These are phyloP conservation scores for Fraxinus velutina DNA, from an alignment of 305 asterid genomes.

Conservation along the genomic window DNA sequence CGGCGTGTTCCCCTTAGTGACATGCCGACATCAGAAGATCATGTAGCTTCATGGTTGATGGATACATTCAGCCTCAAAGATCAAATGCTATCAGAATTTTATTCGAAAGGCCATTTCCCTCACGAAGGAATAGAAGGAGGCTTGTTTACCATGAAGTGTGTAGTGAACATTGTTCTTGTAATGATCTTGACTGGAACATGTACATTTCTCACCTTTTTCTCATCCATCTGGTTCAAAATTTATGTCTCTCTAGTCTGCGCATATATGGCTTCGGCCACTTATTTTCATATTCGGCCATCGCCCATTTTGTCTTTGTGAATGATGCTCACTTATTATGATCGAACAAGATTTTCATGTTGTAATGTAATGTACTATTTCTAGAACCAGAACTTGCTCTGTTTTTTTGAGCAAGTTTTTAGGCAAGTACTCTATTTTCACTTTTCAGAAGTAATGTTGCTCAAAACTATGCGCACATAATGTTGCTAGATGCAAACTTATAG, in stretches of 20 bases:
- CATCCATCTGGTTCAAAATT: slow-evolving; percentile 69
- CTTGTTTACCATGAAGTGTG: slow-evolving; percentile 52
- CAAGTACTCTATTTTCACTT: not conserved
- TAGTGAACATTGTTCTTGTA: slow-evolving; percentile 48
- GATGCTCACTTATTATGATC: not conserved
- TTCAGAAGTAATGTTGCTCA: not conserved
- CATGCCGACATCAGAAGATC: slow-evolving; percentile 54
- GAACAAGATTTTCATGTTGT: not conserved
- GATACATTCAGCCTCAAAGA: slow-evolving; percentile 65
- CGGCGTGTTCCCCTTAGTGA: slow-evolving; percentile 48
- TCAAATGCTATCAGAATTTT: slow-evolving; percentile 56
- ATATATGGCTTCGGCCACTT: slow-evolving; percentile 50
- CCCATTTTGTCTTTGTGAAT: slow-evolving; percentile 33
- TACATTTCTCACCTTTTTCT: slow-evolving; percentile 56
- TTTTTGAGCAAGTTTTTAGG: not conserved
- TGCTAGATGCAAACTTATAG: not conserved
- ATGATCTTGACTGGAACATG: slow-evolving; percentile 49
- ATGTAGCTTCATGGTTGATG: slow-evolving; percentile 64
- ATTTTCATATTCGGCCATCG: slow-evolving; percentile 45
- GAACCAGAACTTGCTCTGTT: slow-evolving; percentile 4
- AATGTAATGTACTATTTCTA: not conserved
- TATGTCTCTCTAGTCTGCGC: slow-evolving; percentile 63
- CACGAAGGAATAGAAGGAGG: slow-evolving; percentile 55
- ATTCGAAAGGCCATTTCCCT: slow-evolving; percentile 61
- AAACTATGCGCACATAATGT: not conserved